Evolutionary conservation across 352 stramenopile genomes (phyloP).

Genomic region (Globisporangium cylindrosporum): DNA sequence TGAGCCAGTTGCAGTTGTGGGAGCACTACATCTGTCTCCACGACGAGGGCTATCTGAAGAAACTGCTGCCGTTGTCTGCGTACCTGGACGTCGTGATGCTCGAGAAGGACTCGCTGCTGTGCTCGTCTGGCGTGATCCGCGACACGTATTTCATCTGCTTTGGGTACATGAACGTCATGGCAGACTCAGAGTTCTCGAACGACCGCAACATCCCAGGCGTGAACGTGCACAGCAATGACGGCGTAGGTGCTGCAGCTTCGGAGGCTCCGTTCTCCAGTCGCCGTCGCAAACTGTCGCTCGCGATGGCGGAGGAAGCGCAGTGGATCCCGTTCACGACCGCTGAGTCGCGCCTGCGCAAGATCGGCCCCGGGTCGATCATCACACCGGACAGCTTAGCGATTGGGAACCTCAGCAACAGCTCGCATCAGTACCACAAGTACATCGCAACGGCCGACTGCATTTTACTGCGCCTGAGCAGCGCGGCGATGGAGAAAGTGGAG

Average conservation of each 20-base stretch:
- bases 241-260: neutral
- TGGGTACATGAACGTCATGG: constrained; percentile 70
- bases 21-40: constrained; percentile 59
- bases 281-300: constrained; percentile 38
- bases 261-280: neutral
- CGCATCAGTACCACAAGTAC: constrained; percentile 52
- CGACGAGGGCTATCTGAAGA: constrained; percentile 27
- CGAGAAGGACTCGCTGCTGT: constrained; percentile 34
- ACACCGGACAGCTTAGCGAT: constrained; percentile 40
- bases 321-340: constrained; percentile 69
- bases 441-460: constrained; percentile 65
- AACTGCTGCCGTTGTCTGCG: constrained; percentile 52
- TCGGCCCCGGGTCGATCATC: constrained; percentile 69
- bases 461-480: constrained; percentile 52
- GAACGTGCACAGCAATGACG: constrained; percentile 11
- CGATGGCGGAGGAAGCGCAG: constrained; percentile 41
- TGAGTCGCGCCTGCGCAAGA: constrained; percentile 66
- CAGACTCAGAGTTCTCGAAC: constrained; percentile 61
- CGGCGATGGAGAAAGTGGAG: constrained; percentile 59
- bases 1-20: constrained; percentile 68
- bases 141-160: constrained; percentile 81
- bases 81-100: constrained; percentile 64
- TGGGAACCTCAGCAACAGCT: neutral
- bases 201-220: constrained; percentile 59
- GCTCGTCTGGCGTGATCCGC: constrained; percentile 31